These are phyloP conservation scores for Yamadazyma sp. DNA, from an alignment of 805 yeast species.

Conservation along the genomic window DNA sequence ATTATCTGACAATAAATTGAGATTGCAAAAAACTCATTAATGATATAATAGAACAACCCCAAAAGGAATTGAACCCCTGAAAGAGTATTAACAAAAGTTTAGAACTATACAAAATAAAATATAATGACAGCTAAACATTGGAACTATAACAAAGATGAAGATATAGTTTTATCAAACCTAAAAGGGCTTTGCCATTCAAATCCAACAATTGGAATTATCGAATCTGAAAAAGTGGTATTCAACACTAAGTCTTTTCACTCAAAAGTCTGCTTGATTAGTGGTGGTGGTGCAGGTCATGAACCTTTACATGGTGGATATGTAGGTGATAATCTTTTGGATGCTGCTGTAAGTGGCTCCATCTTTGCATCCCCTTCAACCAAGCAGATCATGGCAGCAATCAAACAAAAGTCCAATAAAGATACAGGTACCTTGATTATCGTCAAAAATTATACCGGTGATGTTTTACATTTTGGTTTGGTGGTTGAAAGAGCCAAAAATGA, in stretches of 20 bases:
- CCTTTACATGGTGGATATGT: conserved; percentile 92
- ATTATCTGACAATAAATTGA: too few species aligned
- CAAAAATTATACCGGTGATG: conserved; percentile 93
- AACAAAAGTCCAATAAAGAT: conserved; percentile 47
- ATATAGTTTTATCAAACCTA: conserved; percentile 46
- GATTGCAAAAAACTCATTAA: too few species aligned
- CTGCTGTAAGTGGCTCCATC: conserved; percentile 87
- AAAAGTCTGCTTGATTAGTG: conserved; percentile 74
- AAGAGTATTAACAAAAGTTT: too few species aligned
- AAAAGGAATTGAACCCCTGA: too few species aligned
- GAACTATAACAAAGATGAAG: conserved; percentile 42
- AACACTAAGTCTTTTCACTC: conserved; percentile 36
- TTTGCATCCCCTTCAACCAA: conserved; percentile 95
- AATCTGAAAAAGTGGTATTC: conserved; percentile 55
- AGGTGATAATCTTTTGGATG: conserved; percentile 78
- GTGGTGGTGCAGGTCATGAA: conserved; percentile 97
- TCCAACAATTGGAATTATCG: conserved; percentile 53
- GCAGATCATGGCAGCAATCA: conserved; percentile 72
- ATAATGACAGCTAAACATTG: conserved; percentile 41
- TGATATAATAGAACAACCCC: too few species aligned
- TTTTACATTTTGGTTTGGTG: conserved; percentile 87
- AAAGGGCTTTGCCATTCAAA: conserved; percentile 53
- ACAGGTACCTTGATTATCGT: conserved; percentile 77
- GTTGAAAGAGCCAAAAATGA: conserved; percentile 81
- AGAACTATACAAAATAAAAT: too few species aligned